Base-by-base conservation (phyloP, 1,284 basidiomycete genomes). In the Rhodotorula glutinis region DNA sequence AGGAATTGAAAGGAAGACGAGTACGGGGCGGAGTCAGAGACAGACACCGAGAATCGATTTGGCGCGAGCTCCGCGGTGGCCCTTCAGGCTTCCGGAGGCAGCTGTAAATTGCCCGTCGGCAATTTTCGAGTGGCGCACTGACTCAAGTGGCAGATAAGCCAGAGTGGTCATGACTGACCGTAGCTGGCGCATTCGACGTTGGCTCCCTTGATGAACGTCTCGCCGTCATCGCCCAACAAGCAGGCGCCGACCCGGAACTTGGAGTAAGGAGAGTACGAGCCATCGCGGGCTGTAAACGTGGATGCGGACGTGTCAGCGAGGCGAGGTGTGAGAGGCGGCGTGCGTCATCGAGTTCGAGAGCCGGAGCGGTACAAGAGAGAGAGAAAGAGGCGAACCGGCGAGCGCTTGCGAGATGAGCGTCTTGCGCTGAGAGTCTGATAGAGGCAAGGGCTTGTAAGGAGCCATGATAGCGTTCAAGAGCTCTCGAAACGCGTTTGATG, bases 101-200 rank as follows among this genome's bases (percentile, higher is more conserved):
- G n/a, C n/a, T n/a, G n/a, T n/a, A n/a, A n/a, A n/a, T n/a, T n/a
- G n/a, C n/a, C n/a, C n/a, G n/a, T n/a, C 9, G 41, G 17, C 41
- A 17, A 43, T 17, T 17, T 43, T 43, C 11, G 41, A 43, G 9
- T 43, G 41, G 11, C 43, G 17, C 21, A 21, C 9, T 44, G 17
- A 2, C 19, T 5, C 14, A 19, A 33, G 19, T 13, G n/a, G 25
- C n/a, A 33, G 17, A 33, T 13, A 19, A 53, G 29, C 10, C 2
- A 10, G 25, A 51, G 25, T 23, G 25, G 16, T 13, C 3, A 27
- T 7, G 3, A 63, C 75, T 60, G 44, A 71, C 78, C 76, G 66
- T 78, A 78, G 21, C 75, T 76, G 2, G 79, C 79, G 60, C 79
- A 79, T 66, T 80, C 79, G 60, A 80, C 77, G 71, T 80, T 80